A percentile compares a stretch with the other conserved stretches of the same genome.
These are phyloP conservation scores for Cyclotella distinguenda DNA, from an alignment of 108 stramenopile genomes.

Conservation along the genomic window DNA sequence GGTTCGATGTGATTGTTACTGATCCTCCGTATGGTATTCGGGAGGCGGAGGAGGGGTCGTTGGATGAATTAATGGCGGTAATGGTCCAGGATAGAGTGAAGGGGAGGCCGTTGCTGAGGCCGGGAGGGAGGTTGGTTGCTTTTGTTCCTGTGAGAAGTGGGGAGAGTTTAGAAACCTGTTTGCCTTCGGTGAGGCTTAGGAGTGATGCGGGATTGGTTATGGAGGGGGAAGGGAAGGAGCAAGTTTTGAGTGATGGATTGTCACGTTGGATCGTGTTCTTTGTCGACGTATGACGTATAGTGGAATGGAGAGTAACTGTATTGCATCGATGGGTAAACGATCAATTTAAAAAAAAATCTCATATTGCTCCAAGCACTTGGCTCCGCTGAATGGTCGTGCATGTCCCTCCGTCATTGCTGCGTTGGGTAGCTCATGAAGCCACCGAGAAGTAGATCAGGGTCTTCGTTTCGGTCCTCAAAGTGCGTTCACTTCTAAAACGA, in stretches of 20 bases:
- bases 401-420: too few species aligned
- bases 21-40: conserved; percentile 88
- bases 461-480: too few species aligned
- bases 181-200: conserved; percentile 19
- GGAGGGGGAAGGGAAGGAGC: conserved; percentile 46
- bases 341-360: too few species aligned
- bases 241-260: conserved; percentile 38
- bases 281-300: conserved; percentile 13
- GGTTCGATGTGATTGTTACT: conserved; percentile 83
- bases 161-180: conserved; percentile 32
- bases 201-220: conserved; percentile 36
- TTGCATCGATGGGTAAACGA: too few species aligned
- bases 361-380: too few species aligned
- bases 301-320: too few species aligned
- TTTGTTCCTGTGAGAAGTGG: conserved; percentile 46
- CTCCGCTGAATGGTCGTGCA: too few species aligned
- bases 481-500: too few species aligned
- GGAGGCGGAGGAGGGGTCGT: conserved; percentile 20
- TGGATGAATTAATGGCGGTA: conserved; percentile 24
- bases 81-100: conserved; percentile 36
- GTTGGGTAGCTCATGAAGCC: too few species aligned
- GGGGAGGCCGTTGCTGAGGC: conserved; percentile 40
- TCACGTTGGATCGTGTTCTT: conserved; percentile 48
- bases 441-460: too few species aligned
- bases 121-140: conserved; percentile 46